These are phyloP conservation scores for Ploettnerulaceae sp. DNA, from an alignment of 2,329 filamentous ascomycete genomes.

Conservation along the genomic window DNA sequence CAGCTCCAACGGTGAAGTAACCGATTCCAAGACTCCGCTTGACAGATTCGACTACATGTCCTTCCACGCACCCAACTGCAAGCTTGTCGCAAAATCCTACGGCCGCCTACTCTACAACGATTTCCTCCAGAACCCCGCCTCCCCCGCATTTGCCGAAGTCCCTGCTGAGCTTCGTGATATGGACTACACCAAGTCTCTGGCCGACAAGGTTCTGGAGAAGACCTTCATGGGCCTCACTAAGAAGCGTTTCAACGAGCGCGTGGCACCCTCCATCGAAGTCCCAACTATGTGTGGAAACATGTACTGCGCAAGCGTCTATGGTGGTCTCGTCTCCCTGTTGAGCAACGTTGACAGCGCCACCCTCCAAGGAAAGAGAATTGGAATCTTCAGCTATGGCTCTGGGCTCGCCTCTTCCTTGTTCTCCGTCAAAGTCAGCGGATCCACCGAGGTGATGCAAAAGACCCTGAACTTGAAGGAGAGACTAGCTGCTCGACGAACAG, in stretches of 20 bases:
- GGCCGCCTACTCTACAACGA: conserved; percentile 82
- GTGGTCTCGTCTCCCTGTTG: conserved; percentile 49
- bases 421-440: conserved; percentile 68
- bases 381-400: conserved; percentile 64
- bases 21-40: conserved; percentile 53
- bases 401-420: conserved; percentile 65
- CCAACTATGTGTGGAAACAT: conserved; percentile 69
- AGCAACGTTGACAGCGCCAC: conserved; percentile 53
- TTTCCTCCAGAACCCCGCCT: conserved; percentile 66
- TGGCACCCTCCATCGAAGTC: conserved; percentile 67
- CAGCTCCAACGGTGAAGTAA: conserved; percentile 43
- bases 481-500: conserved; percentile 58
- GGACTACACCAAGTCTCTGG: conserved; percentile 73
- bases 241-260: conserved; percentile 77
- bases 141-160: conserved; percentile 66
- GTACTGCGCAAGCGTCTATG: conserved; percentile 58
- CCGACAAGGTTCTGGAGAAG: conserved; percentile 81
- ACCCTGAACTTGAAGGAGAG: conserved; percentile 65
- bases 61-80: conserved; percentile 84
- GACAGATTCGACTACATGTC: conserved; percentile 80
- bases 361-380: conserved; percentile 50
- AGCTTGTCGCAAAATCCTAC: conserved; percentile 81
- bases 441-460: conserved; percentile 62
- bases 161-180: conserved; percentile 71
- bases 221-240: conserved; percentile 79